phyloP scores from a whole-genome alignment of 169 alveolate genomes.

The Amoebophrya sp. region DNA sequence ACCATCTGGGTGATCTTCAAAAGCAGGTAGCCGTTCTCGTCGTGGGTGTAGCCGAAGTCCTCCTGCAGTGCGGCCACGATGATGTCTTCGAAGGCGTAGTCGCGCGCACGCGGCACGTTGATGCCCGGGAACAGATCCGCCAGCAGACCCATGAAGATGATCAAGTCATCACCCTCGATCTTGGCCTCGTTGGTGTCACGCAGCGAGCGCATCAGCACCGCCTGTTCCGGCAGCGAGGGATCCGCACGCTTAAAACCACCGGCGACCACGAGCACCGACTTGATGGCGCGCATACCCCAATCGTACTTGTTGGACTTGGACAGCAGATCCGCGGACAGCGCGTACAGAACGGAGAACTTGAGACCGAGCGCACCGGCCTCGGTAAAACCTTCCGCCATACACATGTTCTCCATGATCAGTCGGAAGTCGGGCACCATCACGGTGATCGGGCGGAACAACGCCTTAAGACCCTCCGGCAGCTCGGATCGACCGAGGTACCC shows the following conservation, averaged over 20 bases:
- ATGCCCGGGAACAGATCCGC: slow-evolving; percentile 89
- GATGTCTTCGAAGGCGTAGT: slow-evolving; percentile 71
- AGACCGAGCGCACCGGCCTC: slow-evolving; percentile 85
- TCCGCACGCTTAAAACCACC: slow-evolving; percentile 91
- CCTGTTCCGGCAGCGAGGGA: slow-evolving; percentile 82
- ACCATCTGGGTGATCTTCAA: slow-evolving; percentile 81
- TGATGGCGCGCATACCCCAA: slow-evolving; percentile 96
- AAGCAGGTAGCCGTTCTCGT: slow-evolving; percentile 72
- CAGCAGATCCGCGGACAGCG: slow-evolving; percentile 80
- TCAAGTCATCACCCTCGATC: slow-evolving; percentile 79
- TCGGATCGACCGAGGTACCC: slow-evolving; percentile 92
- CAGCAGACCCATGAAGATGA: slow-evolving; percentile 61
- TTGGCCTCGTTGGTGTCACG: slow-evolving; percentile 85
- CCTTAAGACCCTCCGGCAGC: slow-evolving; percentile 90
- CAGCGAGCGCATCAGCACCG: slow-evolving; percentile 83
- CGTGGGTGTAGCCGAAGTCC: slow-evolving; percentile 51
- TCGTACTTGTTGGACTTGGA: slow-evolving; percentile 86
- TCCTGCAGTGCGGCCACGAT: slow-evolving; percentile 48
- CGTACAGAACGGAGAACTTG: slow-evolving; percentile 84
- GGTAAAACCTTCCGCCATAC: slow-evolving; percentile 94
- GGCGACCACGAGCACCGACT: slow-evolving; percentile 91
- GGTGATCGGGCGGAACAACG: slow-evolving; percentile 88
- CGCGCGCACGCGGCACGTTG: slow-evolving; percentile 81
- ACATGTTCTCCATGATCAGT: slow-evolving; percentile 90
- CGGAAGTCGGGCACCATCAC: slow-evolving; percentile 93